Evolutionary conservation across 352 stramenopile genomes (phyloP).

Genomic region (Pythium sp.): DNA sequence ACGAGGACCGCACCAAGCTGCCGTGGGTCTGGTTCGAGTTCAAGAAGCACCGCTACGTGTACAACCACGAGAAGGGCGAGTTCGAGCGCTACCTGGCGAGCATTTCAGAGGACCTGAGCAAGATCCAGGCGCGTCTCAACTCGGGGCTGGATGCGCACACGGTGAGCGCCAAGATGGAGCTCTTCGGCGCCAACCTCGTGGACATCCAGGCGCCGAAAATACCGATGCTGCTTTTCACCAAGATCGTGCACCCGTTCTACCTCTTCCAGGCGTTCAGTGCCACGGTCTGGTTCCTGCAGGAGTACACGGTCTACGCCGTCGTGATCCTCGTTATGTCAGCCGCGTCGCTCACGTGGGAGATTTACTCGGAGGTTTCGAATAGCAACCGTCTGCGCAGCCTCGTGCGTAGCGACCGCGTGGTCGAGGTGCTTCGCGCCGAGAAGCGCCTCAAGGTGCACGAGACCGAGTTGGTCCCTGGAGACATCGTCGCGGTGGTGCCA

Average conservation of each 20-base stretch:
- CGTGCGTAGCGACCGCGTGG: conserved; percentile 31
- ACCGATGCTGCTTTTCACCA: conserved; percentile 43
- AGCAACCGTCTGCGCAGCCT: conserved; percentile 58
- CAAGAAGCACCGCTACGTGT: conserved; percentile 68
- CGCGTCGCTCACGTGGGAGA: conserved; percentile 64
- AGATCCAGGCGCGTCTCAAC: conserved; percentile 24
- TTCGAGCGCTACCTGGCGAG: conserved; percentile 54
- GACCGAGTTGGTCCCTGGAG: conserved; percentile 63
- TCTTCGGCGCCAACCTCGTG: conserved; percentile 49
- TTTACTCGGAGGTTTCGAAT: conserved; percentile 61
- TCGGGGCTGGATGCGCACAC: conserved; percentile 22
- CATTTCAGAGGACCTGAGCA: conserved; percentile 23
- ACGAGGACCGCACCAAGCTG: conserved; percentile 25
- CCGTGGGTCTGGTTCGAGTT: conserved; percentile 63
- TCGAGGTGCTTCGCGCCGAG: conserved; percentile 37
- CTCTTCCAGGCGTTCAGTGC: conserved; percentile 71
- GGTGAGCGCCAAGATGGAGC: conserved; percentile 21
- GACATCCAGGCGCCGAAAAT: conserved; percentile 34
- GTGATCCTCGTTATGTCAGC: conserved; percentile 60
- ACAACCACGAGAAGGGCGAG: conserved; percentile 39
- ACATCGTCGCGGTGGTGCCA: conserved; percentile 64
- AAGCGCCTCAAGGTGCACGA: conserved; percentile 47
- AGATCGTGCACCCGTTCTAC: conserved; percentile 79
- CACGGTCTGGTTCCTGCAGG: conserved; percentile 61
- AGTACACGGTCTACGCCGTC: conserved; percentile 61